Evolutionary conservation across 1,139 yeast species (phyloP).

Genomic region (Yamadazyma blattariae): DNA sequence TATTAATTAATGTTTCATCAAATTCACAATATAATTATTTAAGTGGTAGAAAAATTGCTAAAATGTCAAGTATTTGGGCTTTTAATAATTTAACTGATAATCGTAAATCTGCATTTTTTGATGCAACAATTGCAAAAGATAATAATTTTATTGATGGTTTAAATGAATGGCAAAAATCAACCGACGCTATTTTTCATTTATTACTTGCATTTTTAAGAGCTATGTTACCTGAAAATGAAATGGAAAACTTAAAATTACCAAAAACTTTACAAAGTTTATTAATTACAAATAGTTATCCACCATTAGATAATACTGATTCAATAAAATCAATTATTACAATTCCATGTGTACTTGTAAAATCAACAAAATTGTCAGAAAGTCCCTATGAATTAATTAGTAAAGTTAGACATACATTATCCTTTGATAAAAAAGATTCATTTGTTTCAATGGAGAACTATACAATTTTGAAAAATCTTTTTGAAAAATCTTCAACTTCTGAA

Average conservation of each 20-base stretch:
- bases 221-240: conserved; percentile 66
- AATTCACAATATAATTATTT: conserved; percentile 76
- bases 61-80: conserved; percentile 89
- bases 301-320: conserved; percentile 39
- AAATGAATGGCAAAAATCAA: conserved; percentile 74
- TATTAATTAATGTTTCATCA: conserved; percentile 77
- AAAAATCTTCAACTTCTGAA: conserved; percentile 52
- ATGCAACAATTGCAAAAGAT: conserved; percentile 38
- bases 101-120: conserved; percentile 34
- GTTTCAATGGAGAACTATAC: conserved; percentile 79
- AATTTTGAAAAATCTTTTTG: conserved; percentile 68
- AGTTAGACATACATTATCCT: conserved; percentile 62
- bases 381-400: conserved; percentile 47
- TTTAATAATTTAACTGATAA: conserved; percentile 40
- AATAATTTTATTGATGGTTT: conserved; percentile 66
- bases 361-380: conserved; percentile 55
- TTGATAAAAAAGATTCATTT: conserved; percentile 68
- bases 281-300: conserved; percentile 65
- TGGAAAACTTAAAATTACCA: conserved; percentile 58
- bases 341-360: conserved; percentile 63
- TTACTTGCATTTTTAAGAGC: conserved; percentile 76
- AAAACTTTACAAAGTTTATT: conserved; percentile 60
- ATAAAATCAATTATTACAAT: conserved; percentile 40
- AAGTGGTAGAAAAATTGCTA: conserved; percentile 76
- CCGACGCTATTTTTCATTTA: conserved; percentile 83